Conservation (phyloP, 2,329 filamentous ascomycete species). For the Paraphoma chrysanthemicola region DNA sequence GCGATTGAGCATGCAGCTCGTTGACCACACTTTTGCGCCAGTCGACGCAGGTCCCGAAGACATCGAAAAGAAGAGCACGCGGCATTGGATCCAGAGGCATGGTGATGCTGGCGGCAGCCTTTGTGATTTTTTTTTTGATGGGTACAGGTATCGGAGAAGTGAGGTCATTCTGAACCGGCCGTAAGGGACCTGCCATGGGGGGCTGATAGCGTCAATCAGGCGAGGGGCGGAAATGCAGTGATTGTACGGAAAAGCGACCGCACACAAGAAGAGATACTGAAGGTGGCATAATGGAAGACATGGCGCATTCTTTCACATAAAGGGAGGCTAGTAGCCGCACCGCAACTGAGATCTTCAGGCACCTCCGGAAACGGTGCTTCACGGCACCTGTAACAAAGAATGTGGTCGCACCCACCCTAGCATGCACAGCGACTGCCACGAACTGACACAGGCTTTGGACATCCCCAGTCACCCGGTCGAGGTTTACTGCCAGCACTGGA, state of each 20-base stretch:
- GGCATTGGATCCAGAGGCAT: constrained; percentile 40
- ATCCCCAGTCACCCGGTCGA: too few species aligned
- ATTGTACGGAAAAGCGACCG: constrained; percentile 11
- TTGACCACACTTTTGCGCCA: constrained; percentile 73
- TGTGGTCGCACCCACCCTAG: background rate
- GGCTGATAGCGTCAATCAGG: constrained; percentile 18
- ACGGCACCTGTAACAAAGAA: background rate
- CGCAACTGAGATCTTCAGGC: background rate
- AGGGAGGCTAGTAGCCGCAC: background rate
- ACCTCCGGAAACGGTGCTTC: background rate
- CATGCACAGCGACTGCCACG: background rate
- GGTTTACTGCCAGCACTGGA: too few species aligned
- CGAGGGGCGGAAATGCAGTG: constrained; percentile 11
- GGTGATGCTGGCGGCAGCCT: constrained; percentile 12
- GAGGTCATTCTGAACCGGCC: constrained; percentile 19
- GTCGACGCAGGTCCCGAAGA: constrained; percentile 82
- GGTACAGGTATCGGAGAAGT: constrained; percentile 14
- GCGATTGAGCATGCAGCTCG: constrained; percentile 62
- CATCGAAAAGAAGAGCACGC: constrained; percentile 74
- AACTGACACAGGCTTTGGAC: too few species aligned
- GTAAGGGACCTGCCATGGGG: constrained; percentile 15
- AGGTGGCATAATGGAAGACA: background rate
- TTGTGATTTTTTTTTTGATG: constrained; percentile 1
- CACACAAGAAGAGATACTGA: background rate
- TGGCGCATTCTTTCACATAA: too few species aligned